Base-by-base conservation (phyloP, 2,329 filamentous ascomycete species). In the Fusarium coicis region DNA sequence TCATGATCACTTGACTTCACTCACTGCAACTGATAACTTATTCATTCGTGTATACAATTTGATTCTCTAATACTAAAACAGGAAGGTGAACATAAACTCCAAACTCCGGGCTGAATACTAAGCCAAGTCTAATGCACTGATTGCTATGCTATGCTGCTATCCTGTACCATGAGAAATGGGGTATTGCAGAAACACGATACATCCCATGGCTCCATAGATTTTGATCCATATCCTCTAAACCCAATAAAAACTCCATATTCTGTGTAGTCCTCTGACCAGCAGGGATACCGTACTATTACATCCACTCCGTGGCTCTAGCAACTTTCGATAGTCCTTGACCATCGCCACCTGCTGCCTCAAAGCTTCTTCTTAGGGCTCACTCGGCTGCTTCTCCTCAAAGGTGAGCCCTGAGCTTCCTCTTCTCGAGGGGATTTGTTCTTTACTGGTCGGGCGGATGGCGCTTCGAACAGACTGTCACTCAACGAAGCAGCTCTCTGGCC, bases 111-210 rank as follows among this genome's bases (percentile, higher is more conserved):
- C 40, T 57, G 34, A 55, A 40, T 68, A 28, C 49, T 55, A 39
- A 58, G 52, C 30, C 50, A 50, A 70, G 39, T 58, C 69, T 52
- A 63, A 73, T 63, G 66, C 56, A 54, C 47, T 47, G 23, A 30
- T 56, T 42, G 49, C 54, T 68, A 64, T 74, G 54, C 44, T 72
- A 64, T 73, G 63, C 54, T 54, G 37, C 26, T 36, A 34, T 58
- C 21, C 49, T 28, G 55, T 53, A 32, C 40, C 46, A 43, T 50
- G 53, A 40, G 39, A 23, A 32, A 47, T 14, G n/a, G 66, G 66
- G 66, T 70, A 70, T 69, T 42, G 28, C 47, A 70, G 59, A 43
- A 49, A 43, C 36, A 47, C 49, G n/a, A 23, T 34, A 34, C 39
- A 21, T 23, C 32, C 54, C n/a, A 47, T 34, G 11, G 57, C 50